Base-by-base conservation (phyloP, 2,329 filamentous ascomycete species). In the Ophiostoma perfectum region DNA sequence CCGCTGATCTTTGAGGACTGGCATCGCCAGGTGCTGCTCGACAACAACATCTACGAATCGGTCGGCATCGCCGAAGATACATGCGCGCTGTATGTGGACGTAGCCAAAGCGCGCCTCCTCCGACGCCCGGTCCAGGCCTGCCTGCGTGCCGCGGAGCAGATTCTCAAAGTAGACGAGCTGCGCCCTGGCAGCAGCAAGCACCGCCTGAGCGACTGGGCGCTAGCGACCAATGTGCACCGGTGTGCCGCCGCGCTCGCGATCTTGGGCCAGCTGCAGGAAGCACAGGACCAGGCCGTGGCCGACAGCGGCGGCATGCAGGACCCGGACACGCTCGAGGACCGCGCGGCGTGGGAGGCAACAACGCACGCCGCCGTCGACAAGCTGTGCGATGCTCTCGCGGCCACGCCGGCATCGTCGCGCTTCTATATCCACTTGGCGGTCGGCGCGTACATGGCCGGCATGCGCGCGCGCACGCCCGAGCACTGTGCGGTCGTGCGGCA, bases 371-470 rank as follows among this genome's bases (percentile, higher is more conserved):
- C 78, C 0, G 78, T 79, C 2, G 74, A 77, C 45, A 73, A 75
- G 2, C 74, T 77, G 8, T 81, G 79, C n/a, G 68, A 74, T 2
- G 72, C 77, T 0, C 76, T 81, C 1, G 73, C 75, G 0, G 71
- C 72, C 0, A 75, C 76, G 5, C 73, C 76, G 1, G 69, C 76
- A 1, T 74, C 73, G 0, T 81, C 78, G 0, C 74, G 73, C 5
- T 80, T 78, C 69, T 80, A 80, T 69, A 76, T 78, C 44, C 78
- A 80, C 67, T 72, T 81, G 71, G 79, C 78, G 1, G 75, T 76
- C 0, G 74, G 77, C 0, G 78, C 77, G 0, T 80, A 78, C 64
- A 68, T 81, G 3, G 76, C 77, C 0, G 78, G 76, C 0, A 78
- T 79, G 70, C 73, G 78, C 47, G 78, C 78, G 0, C 76, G 71